phyloP scores from a whole-genome alignment of 495 filamentous ascomycete genomes.

The Chaetomium cochliodes region DNA sequence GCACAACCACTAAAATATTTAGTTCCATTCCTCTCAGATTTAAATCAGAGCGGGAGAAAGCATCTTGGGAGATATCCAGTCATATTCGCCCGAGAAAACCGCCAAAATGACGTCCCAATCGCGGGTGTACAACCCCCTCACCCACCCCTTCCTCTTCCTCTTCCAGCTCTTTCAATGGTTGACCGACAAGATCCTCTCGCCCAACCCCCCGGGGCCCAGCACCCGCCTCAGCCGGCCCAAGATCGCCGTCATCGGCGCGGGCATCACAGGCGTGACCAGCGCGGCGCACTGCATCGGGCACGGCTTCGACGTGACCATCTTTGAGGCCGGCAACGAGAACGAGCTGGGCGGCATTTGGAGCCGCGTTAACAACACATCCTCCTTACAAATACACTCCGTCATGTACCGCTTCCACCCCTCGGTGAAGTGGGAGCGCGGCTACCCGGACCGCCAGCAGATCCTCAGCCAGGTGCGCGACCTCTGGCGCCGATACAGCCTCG shows the following conservation, averaged over 20 bases:
- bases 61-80: not conserved
- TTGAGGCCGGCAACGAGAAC: conserved; percentile 64
- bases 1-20: not conserved
- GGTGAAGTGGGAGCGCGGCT: conserved; percentile 67
- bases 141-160: conserved; percentile 55
- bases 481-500: conserved; percentile 73
- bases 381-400: conserved; percentile 77
- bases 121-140: conserved; percentile 22
- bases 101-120: conserved; percentile 12
- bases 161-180: conserved; percentile 68
- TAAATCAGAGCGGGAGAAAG: not conserved
- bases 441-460: conserved; percentile 73
- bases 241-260: conserved; percentile 80
- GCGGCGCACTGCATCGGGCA: conserved; percentile 84
- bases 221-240: conserved; percentile 56
- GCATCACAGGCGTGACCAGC: conserved; percentile 76
- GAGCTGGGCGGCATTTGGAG: conserved; percentile 82
- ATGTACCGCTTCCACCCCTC: conserved; percentile 90
- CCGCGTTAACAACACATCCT: conserved; percentile 73
- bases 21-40: not conserved
- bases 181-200: conserved; percentile 64
- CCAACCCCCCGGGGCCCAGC: conserved; percentile 61
- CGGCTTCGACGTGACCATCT: conserved; percentile 78
- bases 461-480: conserved; percentile 65
- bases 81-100: not conserved